These are phyloP conservation scores for Colletotrichum sp. DNA, from an alignment of 2,329 filamentous ascomycete genomes.

Conservation along the genomic window DNA sequence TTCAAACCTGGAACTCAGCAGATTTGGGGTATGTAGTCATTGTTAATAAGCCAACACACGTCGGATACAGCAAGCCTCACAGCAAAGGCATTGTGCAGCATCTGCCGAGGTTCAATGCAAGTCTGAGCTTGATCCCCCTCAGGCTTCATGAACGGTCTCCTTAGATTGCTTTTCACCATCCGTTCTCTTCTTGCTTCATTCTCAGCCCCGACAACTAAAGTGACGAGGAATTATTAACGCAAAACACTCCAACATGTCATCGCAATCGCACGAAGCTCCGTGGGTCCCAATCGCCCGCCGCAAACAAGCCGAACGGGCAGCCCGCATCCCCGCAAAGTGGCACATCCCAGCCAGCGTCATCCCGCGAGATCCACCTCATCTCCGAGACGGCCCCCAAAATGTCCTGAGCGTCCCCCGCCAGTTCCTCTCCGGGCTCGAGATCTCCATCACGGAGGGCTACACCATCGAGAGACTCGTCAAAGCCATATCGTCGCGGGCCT, in stretches of 20 bases:
- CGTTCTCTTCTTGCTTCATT: too few relatives aligned
- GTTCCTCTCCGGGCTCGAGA: not conserved
- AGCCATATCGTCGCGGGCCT: not conserved
- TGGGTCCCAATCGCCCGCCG: constrained; percentile 2
- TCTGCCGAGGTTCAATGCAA: too few relatives aligned
- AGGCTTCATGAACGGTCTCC: too few relatives aligned
- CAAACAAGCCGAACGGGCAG: constrained; percentile 4
- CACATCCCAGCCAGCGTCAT: not conserved
- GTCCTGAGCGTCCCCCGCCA: not conserved
- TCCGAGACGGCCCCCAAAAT: not conserved
- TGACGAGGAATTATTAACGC: too few relatives aligned
- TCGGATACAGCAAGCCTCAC: too few relatives aligned
- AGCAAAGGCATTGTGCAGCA: too few relatives aligned
- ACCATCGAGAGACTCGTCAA: not conserved
- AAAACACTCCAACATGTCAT: not conserved
- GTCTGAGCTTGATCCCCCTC: too few relatives aligned
- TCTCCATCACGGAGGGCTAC: constrained; percentile 3
- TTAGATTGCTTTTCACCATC: too few relatives aligned
- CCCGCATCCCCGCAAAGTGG: constrained; percentile 7
- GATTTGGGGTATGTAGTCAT: too few relatives aligned
- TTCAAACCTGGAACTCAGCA: too few relatives aligned
- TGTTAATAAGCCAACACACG: too few relatives aligned
- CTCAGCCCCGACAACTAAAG: too few relatives aligned
- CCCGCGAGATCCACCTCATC: not conserved
- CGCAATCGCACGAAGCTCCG: not conserved